These are phyloP conservation scores for Entomortierella parvispora DNA, from an alignment of 192 early-diverging fungal species.

Conservation along the genomic window DNA sequence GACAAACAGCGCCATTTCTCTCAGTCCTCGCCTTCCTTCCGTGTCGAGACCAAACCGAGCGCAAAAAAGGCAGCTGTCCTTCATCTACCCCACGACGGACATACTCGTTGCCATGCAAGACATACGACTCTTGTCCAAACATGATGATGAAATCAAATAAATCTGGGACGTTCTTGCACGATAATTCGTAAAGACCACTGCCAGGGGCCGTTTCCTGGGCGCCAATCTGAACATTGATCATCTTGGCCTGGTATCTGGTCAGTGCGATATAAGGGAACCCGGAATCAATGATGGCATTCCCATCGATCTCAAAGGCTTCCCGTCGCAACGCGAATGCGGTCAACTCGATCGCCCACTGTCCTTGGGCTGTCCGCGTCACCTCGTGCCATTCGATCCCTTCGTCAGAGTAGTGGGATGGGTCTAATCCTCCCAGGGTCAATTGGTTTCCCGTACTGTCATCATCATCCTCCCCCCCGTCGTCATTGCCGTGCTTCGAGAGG, in stretches of 20 bases:
- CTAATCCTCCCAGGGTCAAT: constrained; percentile 83
- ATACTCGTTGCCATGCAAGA: constrained; percentile 66
- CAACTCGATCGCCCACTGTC: constrained; percentile 95
- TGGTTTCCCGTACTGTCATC: neutral
- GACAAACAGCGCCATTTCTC: constrained; percentile 48
- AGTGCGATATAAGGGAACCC: constrained; percentile 88
- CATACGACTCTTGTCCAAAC: constrained; percentile 80
- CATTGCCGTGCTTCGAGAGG: constrained; percentile 62
- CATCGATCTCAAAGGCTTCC: constrained; percentile 71
- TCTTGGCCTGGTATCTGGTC: constrained; percentile 79
- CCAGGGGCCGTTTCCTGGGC: constrained; percentile 88
- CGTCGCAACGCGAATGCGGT: constrained; percentile 81
- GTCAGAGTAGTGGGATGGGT: constrained; percentile 75
- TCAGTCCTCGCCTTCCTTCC: constrained; percentile 52
- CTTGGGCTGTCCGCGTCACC: constrained; percentile 77
- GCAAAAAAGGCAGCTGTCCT: no score
- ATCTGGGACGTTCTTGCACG: constrained; percentile 73
- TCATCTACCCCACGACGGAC: constrained; percentile 25
- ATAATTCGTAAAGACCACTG: constrained; percentile 77
- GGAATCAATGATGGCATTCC: constrained; percentile 89
- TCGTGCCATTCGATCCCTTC: constrained; percentile 80
- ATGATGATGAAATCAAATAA: constrained; percentile 81
- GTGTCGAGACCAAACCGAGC: no score
- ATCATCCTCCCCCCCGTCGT: neutral
- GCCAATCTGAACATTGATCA: constrained; percentile 81